Evolutionary conservation across 495 filamentous ascomycete species (phyloP), one percentile per base, ranked within the genome.

Genomic region (Penicillium taxi): DNA sequence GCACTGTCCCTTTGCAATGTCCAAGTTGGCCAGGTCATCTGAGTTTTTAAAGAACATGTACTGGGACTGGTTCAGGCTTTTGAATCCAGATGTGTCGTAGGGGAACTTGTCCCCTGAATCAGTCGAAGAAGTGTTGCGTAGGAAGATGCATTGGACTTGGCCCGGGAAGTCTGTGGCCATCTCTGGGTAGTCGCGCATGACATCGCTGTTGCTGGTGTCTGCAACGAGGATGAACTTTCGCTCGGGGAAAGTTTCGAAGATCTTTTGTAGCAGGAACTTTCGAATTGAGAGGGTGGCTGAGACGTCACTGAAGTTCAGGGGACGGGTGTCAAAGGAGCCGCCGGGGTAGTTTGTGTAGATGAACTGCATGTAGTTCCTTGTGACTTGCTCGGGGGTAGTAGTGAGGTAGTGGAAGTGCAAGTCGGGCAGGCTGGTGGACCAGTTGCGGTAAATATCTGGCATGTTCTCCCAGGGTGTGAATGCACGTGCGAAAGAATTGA

Each of bases 361-460:
- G 67, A 82, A 87, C 32, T 84, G 72, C 81, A 84, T 84, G 61
- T 87, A 89, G 42, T 78, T 78, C 5, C 82, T 64, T 0, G 84
- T 86, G 9, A 76, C 64, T 56, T 89, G 84, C 58, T 89, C 83
- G 1, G 84, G 84, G 2, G 84, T 88, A 0, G 84, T 89, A 6
- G 83, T 88, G 14, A 89, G 72, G 55, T 89, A 89, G 57, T 88
- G 83, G 64, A 87, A 89, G 54, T 87, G 84, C 44, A 78, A 64
- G 47, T 80, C 57, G 2, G 69, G 67, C n/a, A 81, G 60, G 22
- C 57, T 66, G 9, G 53, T 54, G 0, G 74, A 76, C 78, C 79
- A 82, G 39, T 82, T 79, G 22, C 72, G 67, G 55, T 85, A 84
- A 43, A 83, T 74, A 4, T 72, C 72, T 0, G 84, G 83, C 84